phyloP scores from a whole-genome alignment of 2,329 filamentous ascomycete genomes.

The Penicillium sp. region DNA sequence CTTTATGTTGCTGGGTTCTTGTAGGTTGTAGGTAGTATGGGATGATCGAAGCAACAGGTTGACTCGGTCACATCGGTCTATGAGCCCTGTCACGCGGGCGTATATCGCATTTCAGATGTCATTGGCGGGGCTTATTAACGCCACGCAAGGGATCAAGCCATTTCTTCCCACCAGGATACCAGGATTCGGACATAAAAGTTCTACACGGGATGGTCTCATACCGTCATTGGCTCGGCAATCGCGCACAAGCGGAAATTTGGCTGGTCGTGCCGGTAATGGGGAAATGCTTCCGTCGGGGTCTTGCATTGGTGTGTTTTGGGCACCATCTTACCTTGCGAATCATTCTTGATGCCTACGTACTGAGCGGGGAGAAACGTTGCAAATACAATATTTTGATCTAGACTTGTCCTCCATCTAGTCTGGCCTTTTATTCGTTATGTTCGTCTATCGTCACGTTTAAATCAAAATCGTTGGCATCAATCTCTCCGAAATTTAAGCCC shows the following conservation, averaged over 20 bases:
- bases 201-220: neutral
- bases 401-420: neutral
- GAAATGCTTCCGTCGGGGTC: neutral
- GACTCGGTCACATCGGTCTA: neutral
- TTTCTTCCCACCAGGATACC: neutral
- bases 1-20: neutral
- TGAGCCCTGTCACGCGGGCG: neutral
- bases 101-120: neutral
- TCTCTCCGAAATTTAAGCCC: neutral
- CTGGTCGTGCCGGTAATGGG: neutral
- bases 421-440: neutral
- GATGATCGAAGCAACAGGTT: neutral
- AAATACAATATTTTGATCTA: neutral
- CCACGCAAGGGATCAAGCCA: neutral
- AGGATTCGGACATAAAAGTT: neutral
- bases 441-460: slow-evolving; percentile 5
- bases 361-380: neutral
- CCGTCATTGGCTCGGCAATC: neutral
- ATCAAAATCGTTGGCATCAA: neutral
- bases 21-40: neutral
- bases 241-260: neutral
- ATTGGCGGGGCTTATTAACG: neutral
- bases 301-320: neutral
- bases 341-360: neutral
- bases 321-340: neutral